These are phyloP conservation scores for Eucalyptus regnans DNA, from an alignment of 345 rosid genomes.

Conservation along the genomic window DNA sequence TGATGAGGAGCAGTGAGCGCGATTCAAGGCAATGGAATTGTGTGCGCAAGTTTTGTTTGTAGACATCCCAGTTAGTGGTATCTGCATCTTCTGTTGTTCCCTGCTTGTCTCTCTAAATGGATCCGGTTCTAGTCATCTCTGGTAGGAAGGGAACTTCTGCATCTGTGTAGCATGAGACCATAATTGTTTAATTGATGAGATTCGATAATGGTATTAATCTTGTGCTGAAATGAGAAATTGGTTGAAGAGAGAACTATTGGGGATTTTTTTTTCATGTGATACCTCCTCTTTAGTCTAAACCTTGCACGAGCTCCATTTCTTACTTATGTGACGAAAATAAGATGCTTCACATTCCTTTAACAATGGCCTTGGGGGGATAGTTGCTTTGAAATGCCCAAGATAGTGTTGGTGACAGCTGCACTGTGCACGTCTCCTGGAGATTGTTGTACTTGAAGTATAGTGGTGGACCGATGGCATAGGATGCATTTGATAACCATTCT, in stretches of 20 bases:
- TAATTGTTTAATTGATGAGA: background rate
- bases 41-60: background rate
- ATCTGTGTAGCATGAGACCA: background rate
- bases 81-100: background rate
- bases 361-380: background rate
- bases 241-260: background rate
- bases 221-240: background rate
- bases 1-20: slow-evolving; percentile 48
- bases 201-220: background rate
- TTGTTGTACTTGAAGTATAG: background rate
- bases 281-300: background rate
- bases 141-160: background rate
- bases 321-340: background rate
- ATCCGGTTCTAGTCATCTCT: background rate
- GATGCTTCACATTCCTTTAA: background rate
- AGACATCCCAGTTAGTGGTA: background rate
- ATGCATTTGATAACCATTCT: no score
- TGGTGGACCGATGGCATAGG: background rate
- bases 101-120: background rate
- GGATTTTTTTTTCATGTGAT: background rate
- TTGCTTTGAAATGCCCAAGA: background rate
- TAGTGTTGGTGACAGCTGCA: background rate
- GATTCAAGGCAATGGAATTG: background rate
- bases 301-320: background rate
- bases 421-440: background rate